A percentile compares a stretch with the other conserved stretches of the same genome.
phyloP scores from a whole-genome alignment of 495 filamentous ascomycete genomes.

The Usnea hakonensis region DNA sequence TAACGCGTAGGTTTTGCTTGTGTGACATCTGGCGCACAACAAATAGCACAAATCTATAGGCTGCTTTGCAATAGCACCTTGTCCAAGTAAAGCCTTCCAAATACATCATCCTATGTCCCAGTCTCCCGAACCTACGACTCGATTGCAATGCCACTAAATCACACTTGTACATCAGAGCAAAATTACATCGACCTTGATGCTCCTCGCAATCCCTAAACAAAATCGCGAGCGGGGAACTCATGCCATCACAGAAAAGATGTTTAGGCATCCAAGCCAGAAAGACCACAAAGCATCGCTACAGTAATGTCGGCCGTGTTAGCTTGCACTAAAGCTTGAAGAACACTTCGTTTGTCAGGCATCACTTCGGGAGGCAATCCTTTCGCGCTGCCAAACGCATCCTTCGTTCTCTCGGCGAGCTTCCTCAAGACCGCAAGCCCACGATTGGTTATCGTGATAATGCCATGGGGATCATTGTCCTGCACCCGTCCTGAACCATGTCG shows the following conservation, averaged over 20 bases:
- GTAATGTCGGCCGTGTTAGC: slow-evolving; percentile 51
- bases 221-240: neutral
- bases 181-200: neutral
- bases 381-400: slow-evolving; percentile 47
- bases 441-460: slow-evolving; percentile 53
- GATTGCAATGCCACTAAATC: neutral
- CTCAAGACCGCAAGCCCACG: slow-evolving; percentile 63
- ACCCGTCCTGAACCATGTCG: slow-evolving; percentile 20
- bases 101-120: neutral
- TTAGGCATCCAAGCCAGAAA: slow-evolving; percentile 54
- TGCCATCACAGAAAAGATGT: slow-evolving; percentile 13
- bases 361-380: slow-evolving; percentile 52
- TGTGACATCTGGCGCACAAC: neutral
- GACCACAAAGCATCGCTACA: slow-evolving; percentile 53
- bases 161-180: neutral
- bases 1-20: neutral
- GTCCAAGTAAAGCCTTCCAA: neutral
- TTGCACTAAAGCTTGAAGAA: slow-evolving; percentile 61
- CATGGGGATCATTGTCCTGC: slow-evolving; percentile 39
- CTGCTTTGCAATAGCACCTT: neutral
- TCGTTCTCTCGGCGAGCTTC: slow-evolving; percentile 63
- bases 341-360: slow-evolving; percentile 59
- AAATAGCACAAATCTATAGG: neutral
- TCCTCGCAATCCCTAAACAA: neutral
- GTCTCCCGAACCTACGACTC: neutral